phyloP scores from a whole-genome alignment of 805 yeast genomes.

The Torulaspora delbrueckii region DNA sequence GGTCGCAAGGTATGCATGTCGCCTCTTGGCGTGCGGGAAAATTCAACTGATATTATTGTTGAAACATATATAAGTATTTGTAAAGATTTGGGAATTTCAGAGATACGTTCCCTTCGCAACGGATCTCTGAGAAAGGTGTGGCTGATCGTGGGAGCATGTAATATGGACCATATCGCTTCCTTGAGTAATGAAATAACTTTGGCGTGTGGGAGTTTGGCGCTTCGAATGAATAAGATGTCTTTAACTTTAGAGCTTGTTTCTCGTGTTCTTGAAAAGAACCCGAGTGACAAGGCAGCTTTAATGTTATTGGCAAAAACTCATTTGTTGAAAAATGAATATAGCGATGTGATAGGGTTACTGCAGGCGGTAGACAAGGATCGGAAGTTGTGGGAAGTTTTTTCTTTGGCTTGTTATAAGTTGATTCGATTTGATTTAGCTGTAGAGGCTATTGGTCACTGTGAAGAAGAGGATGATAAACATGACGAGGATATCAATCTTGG shows the following conservation, averaged over 20 bases:
- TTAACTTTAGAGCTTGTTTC: conserved; percentile 18
- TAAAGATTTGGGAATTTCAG: neutral
- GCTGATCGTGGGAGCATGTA: neutral
- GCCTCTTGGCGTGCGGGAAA: neutral
- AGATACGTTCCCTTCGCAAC: neutral
- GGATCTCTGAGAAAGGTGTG: neutral
- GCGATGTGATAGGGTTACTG: conserved; percentile 15
- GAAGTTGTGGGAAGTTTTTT: conserved; percentile 24
- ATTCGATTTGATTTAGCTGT: conserved; percentile 23
- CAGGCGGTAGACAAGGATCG: conserved; percentile 11
- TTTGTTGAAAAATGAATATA: conserved; percentile 14
- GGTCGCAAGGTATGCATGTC: neutral
- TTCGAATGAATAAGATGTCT: conserved; percentile 19
- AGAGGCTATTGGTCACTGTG: conserved; percentile 7
- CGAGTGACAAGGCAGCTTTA: conserved; percentile 16
- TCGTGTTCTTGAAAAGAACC: conserved; percentile 15
- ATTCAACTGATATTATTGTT: no score
- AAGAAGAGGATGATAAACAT: neutral
- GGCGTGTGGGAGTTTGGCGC: conserved; percentile 24
- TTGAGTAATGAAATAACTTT: conserved; percentile 16
- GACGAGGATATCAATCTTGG: conserved; percentile 3
- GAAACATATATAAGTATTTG: neutral
- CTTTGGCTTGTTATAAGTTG: conserved; percentile 23
- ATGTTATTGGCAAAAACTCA: conserved; percentile 18
- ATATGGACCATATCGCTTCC: conserved; percentile 9